These are phyloP conservation scores for Passiflora organensis DNA, from an alignment of 345 rosid genomes.

Conservation along the genomic window DNA sequence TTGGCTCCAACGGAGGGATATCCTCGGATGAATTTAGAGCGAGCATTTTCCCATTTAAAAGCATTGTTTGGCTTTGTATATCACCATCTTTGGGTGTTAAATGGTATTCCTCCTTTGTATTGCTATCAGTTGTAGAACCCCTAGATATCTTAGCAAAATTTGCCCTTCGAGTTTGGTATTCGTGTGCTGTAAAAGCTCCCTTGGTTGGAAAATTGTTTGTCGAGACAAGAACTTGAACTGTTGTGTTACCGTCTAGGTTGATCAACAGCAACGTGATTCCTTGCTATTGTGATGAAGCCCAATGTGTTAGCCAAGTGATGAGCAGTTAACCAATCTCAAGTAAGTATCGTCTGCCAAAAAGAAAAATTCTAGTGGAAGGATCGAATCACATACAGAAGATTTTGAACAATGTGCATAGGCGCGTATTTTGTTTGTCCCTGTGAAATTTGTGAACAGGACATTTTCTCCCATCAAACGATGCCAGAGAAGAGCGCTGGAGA, in stretches of 20 bases:
- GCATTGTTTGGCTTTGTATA: constrained; percentile 38
- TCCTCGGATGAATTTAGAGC: constrained; percentile 21
- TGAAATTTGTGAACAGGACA: constrained; percentile 26
- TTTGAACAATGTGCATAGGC: constrained; percentile 42
- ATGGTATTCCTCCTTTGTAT: constrained; percentile 40
- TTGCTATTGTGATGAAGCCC: constrained; percentile 19
- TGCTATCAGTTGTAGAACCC: constrained; percentile 11
- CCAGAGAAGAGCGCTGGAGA: constrained; percentile 45
- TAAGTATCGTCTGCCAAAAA: no score
- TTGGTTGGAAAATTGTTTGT: constrained; percentile 16
- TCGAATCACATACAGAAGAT: constrained; percentile 17
- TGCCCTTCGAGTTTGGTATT: constrained; percentile 10
- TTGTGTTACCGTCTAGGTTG: constrained; percentile 35
- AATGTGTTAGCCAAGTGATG: neutral
- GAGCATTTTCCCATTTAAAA: constrained; percentile 40
- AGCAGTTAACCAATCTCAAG: no score
- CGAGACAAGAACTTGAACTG: constrained; percentile 27
- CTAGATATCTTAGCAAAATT: constrained; percentile 25
- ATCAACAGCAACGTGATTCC: constrained; percentile 48
- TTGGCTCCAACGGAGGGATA: constrained; percentile 36
- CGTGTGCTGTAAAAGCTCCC: constrained; percentile 12
- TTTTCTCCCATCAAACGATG: constrained; percentile 42
- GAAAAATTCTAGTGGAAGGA: constrained; percentile 1
- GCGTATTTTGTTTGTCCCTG: constrained; percentile 27
- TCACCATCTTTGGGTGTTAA: constrained; percentile 37